Evolutionary conservation across 2,329 filamentous ascomycete species (phyloP), one percentile per base, ranked within the genome.

Genomic region (Cercospora berteroae): DNA sequence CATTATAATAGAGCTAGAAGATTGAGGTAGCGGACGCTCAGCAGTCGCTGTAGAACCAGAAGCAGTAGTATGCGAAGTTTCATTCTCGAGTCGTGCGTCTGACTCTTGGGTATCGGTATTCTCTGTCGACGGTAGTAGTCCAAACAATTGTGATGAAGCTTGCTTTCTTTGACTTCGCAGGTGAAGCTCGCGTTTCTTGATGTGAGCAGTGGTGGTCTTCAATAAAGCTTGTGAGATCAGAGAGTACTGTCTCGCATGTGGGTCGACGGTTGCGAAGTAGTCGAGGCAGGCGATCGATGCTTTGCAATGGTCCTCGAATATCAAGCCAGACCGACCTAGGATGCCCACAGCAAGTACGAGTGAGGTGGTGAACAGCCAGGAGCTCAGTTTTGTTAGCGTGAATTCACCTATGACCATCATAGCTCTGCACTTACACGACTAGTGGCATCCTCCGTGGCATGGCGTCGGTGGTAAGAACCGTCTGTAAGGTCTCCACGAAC

Each of bases 291-390:
- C 10, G 13, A 75, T 72, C 0, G 71, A 71, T 9, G 66, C 64
- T 31, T 67, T 62, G 56, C 72, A 70, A 8, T 72, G 69, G 6
- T 70, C 70, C 44, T 76, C 70, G 20, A 74, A 71, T 9, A 69
- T 64, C 13, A 72, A 56, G 13, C 75, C 75, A 18, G 70, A 72
- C 13, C 72, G 70, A 7, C 73, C 74, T 2, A 76, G 65, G 1
- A 74, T 65, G 2, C 73, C 75, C 9, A 76, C 69, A 18, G 73
- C 73, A 1, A 76, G 71, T 0, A 76, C 74, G 7, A 77, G 70
- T 6, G 75, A 72, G n/a, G 73, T 71, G 0, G 74, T 73, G 60
- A 76, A 76, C 1, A 76, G 67, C 74, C 74, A 76, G 2, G 74
- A 75, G 27, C 73, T 74, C 12, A 56, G 1, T 63, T 56, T 10